Base-by-base conservation (phyloP, 768 basidiomycete species). In the Cantharellus cinnabarinus region DNA sequence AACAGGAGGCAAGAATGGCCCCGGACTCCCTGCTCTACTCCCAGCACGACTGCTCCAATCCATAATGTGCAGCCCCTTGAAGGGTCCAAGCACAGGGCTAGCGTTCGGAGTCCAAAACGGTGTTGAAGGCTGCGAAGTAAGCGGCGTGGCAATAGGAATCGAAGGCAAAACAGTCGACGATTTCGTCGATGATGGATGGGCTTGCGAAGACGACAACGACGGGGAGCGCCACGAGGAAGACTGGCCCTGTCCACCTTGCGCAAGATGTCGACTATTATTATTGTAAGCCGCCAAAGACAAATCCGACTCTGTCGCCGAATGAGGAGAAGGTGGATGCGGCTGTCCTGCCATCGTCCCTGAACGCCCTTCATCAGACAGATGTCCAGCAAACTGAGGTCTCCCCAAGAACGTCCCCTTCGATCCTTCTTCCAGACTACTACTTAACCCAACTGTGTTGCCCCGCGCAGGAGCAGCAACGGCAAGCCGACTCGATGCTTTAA, bases 61-160 rank as follows among this genome's bases (percentile, higher is more conserved):
- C 44, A 48, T 10, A 48, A 10, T 29, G 20, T 29, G 10, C 29
- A 48, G 29, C 29, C 65, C 66, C 58, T 67, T 62, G 65, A 71
- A 65, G 5, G 70, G 66, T 3, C 68, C 67, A 3, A 72, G 60
- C 4, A 71, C 71, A n/a, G 71, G 71, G 41, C 66, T 68, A 0
- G 69, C 68, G 38, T 67, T 64, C 29, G 66, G 66, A 4, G 67
- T 65, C 56, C 56, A 51, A 10, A 41, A n/a, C 7, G 42, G 39
- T 41, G 42, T 57, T 42, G 10, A 10, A 14, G 35, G 56, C 56
- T 14, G 14, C 41, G 10, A 20, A n/a, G n/a, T 10, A 34, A 55
- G n/a, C 7, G 7, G 37, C 37, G n/a, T 20, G 53, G 53, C 10
- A 34, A 55, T n/a, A 10, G n/a, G 53, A n/a, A 14, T 34, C 7